Percentiles rank a stretch among this genome's conserved stretches.
Conservation (phyloP, 441 rosid species). For the Eruca vesicaria region DNA sequence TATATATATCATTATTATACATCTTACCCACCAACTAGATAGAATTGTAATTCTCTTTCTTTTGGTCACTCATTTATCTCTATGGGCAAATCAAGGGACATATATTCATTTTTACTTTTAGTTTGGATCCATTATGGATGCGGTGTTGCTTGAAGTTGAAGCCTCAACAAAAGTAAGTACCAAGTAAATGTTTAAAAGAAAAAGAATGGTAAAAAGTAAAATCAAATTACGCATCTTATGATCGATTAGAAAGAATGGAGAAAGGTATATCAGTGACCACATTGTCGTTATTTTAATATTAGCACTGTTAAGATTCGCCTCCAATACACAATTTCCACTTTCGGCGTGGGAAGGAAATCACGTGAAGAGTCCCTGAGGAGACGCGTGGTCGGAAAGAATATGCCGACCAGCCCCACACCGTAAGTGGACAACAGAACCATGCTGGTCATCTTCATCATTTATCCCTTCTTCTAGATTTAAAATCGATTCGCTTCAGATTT, state of each 20-base stretch:
- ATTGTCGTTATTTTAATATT: not conserved
- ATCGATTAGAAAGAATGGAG: not conserved
- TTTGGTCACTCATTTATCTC: not conserved
- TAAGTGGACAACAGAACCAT: conserved; percentile 27
- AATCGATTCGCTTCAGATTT: conserved; percentile 3
- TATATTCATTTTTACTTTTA: conserved; percentile 7
- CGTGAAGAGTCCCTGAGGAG: conserved; percentile 19
- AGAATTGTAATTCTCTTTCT: not conserved
- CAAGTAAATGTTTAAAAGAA: not conserved
- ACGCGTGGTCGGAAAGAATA: conserved; percentile 17
- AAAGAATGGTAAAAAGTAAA: not conserved
- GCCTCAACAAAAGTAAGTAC: not conserved
- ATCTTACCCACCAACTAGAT: not conserved
- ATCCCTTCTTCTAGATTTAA: conserved; percentile 1
- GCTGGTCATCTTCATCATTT: conserved; percentile 19
- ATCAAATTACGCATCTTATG: not conserved
- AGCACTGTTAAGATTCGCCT: conserved; percentile 20
- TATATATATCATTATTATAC: not conserved
- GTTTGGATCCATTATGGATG: conserved; percentile 23
- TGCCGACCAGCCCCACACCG: conserved; percentile 16
- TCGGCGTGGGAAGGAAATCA: conserved; percentile 30
- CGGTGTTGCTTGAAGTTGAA: conserved; percentile 26
- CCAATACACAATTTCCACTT: conserved; percentile 11
- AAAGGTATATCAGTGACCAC: not conserved
- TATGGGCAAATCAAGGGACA: not conserved